Conservation (phyloP, 2,329 filamentous ascomycete species). For the Phyllosticta capitalensis region DNA sequence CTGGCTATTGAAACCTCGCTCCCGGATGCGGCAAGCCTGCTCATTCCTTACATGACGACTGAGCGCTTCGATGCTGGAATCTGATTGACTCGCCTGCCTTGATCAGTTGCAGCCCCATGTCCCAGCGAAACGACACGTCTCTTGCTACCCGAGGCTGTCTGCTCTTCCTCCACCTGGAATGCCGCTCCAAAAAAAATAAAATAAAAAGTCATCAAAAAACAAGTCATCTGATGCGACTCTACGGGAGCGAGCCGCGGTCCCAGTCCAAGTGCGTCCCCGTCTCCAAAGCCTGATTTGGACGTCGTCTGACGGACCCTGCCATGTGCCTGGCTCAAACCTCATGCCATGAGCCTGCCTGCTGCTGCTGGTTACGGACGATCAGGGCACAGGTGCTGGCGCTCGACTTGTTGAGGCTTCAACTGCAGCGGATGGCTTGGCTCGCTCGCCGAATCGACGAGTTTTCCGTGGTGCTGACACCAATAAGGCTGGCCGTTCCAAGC, state of each 20-base stretch:
- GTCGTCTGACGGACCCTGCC: constrained; percentile 3
- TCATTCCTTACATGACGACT: constrained; percentile 4
- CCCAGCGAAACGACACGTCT: not conserved
- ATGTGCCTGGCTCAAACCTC: constrained; percentile 3
- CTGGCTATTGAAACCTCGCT: not conserved
- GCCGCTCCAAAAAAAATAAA: too few species aligned
- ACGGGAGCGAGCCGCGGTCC: not conserved
- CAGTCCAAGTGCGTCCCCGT: not conserved
- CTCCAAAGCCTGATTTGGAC: not conserved
- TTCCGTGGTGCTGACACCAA: constrained; percentile 11
- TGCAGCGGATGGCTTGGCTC: constrained; percentile 5
- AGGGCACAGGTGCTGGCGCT: not conserved
- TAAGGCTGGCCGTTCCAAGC: constrained; percentile 1
- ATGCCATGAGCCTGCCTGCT: constrained; percentile 5
- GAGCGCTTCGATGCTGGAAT: not conserved
- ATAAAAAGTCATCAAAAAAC: too few species aligned
- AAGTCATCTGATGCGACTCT: too few species aligned
- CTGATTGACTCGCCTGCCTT: not conserved
- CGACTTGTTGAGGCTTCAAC: not conserved
- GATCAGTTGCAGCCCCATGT: not conserved
- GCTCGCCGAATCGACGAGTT: constrained; percentile 2
- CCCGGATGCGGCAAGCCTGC: constrained; percentile 2
- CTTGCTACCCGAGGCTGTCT: constrained; percentile 1
- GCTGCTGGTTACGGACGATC: not conserved
- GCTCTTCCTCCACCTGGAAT: too few species aligned